Conservation (phyloP, 345 rosid genomes). For the Linum lewisii region DNA sequence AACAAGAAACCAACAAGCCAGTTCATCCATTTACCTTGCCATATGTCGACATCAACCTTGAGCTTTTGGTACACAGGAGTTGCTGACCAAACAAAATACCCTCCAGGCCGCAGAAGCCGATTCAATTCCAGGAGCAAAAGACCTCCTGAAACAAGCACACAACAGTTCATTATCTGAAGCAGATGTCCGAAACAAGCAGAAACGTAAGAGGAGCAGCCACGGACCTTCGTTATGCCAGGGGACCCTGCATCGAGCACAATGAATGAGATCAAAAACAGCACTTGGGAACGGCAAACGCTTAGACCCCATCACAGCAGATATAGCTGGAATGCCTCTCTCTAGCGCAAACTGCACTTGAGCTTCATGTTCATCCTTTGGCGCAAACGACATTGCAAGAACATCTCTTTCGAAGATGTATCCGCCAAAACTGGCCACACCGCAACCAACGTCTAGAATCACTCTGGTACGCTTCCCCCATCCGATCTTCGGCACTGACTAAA, state of each 20-base stretch:
- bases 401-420: conserved; percentile 80
- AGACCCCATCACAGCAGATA: conserved; percentile 96
- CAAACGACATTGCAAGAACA: conserved; percentile 86
- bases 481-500: conserved; percentile 56
- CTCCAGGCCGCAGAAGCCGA: conserved; percentile 79
- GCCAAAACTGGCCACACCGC: conserved; percentile 96
- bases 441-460: conserved; percentile 76
- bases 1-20: no score
- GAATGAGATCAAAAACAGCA: conserved; percentile 78
- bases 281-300: conserved; percentile 76
- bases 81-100: conserved; percentile 91
- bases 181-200: not conserved
- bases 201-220: not conserved
- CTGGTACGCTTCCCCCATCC: conserved; percentile 80
- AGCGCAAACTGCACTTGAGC: conserved; percentile 98
- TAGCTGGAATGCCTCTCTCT: conserved; percentile 92
- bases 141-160: conserved; percentile 33
- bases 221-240: conserved; percentile 85
- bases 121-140: conserved; percentile 75
- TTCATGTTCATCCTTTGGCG: conserved; percentile 95
- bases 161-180: not conserved
- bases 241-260: conserved; percentile 93
- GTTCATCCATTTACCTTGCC: conserved; percentile 47
- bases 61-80: conserved; percentile 84
- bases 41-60: conserved; percentile 63